Conservation (phyloP, 257 asterid species). For the Solanum paucissectum region DNA sequence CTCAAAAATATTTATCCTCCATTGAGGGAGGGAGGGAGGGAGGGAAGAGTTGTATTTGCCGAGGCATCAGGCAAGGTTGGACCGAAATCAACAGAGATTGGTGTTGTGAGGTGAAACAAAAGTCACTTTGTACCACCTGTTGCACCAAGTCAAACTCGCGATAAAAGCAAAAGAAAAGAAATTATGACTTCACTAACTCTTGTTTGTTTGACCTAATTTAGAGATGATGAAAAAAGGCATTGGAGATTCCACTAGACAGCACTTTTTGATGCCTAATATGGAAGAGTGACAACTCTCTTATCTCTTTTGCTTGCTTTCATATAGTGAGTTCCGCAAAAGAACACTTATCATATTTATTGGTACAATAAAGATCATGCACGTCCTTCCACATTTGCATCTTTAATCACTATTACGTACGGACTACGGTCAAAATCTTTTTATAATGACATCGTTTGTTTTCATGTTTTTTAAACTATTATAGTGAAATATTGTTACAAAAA, state of each 20-base stretch:
- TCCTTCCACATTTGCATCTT: background rate
- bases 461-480: background rate
- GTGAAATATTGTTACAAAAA: background rate
- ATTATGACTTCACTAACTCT: background rate
- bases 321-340: background rate
- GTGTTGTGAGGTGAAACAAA: background rate
- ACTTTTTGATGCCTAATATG: background rate
- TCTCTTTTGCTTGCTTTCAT: background rate
- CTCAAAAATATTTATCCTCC: background rate
- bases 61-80: background rate
- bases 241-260: background rate
- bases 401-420: background rate
- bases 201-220: background rate
- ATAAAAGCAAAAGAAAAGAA: background rate
- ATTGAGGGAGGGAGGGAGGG: background rate
- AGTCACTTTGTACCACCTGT: background rate
- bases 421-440: background rate
- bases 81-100: background rate
- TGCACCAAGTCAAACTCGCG: background rate
- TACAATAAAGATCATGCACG: background rate
- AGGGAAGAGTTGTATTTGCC: background rate
- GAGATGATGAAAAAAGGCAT: background rate
- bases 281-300: background rate
- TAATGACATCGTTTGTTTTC: background rate
- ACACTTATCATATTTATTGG: background rate